These are phyloP conservation scores for Ophiostoma populinum DNA, from an alignment of 2,329 filamentous ascomycete genomes.

Conservation along the genomic window DNA sequence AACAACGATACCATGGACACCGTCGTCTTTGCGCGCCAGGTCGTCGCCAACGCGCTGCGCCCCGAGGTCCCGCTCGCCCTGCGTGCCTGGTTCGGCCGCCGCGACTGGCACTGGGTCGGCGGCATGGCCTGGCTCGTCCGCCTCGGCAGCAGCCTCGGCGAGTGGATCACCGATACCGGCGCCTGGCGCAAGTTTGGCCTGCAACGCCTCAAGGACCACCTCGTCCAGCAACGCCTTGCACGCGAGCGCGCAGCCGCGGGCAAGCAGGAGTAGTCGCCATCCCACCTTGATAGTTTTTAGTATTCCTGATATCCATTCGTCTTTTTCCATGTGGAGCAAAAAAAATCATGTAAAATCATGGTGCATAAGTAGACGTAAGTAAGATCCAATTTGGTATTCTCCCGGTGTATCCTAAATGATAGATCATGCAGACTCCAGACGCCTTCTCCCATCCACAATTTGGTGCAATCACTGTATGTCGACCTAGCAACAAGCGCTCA, in stretches of 20 bases:
- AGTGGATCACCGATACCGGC: constrained; percentile 21
- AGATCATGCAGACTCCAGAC: no score
- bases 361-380: no score
- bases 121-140: constrained; percentile 19
- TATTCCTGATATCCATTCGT: no score
- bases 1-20: constrained; percentile 27
- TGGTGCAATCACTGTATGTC: no score
- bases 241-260: neutral
- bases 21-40: constrained; percentile 23
- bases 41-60: constrained; percentile 25
- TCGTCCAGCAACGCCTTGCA: constrained; percentile 9
- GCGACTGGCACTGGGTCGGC: constrained; percentile 26
- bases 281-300: neutral
- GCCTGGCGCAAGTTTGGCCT: constrained; percentile 20
- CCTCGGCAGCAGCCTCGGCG: constrained; percentile 27
- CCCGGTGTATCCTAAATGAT: no score
- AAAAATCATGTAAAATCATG: no score
- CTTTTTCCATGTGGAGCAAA: no score
- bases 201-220: constrained; percentile 16
- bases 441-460: no score
- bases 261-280: neutral
- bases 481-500: no score
- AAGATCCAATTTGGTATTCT: no score
- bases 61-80: constrained; percentile 18
- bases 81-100: constrained; percentile 21